Evolutionary conservation across 2,329 filamentous ascomycete species (phyloP).

Genomic region (Cladosporium sp.): DNA sequence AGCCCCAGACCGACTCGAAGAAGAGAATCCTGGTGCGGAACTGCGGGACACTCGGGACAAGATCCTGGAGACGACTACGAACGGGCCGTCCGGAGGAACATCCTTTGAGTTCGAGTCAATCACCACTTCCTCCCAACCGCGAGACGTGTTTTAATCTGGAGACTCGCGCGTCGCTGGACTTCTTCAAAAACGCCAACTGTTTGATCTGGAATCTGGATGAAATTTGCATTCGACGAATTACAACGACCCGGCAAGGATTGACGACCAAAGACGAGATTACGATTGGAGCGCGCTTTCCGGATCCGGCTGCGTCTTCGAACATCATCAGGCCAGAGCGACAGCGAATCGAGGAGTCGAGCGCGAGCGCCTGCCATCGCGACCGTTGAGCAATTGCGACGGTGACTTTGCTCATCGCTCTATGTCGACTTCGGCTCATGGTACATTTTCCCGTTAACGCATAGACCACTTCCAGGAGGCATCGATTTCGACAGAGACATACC

Average conservation of each 20-base stretch:
- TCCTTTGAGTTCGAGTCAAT: slow-evolving; percentile 15
- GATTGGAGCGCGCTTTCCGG: neutral
- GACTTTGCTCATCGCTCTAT: slow-evolving; percentile 11
- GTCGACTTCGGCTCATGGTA: slow-evolving; percentile 10
- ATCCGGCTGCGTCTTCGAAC: neutral
- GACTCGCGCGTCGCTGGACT: slow-evolving; percentile 1
- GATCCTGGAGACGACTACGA: slow-evolving; percentile 13
- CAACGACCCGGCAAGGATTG: neutral
- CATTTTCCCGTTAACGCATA: slow-evolving; percentile 17
- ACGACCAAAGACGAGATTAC: slow-evolving; percentile 1
- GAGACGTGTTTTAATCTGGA: slow-evolving; percentile 1
- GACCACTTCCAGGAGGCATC: slow-evolving; percentile 12
- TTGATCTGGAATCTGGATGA: neutral
- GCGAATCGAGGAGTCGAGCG: neutral
- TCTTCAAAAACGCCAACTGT: neutral
- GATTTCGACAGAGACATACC: slow-evolving; percentile 4
- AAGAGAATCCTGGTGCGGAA: slow-evolving; percentile 9
- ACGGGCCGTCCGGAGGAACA: slow-evolving; percentile 15
- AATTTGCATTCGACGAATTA: neutral
- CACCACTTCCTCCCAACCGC: neutral
- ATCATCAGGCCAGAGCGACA: neutral
- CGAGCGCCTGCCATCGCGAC: neutral
- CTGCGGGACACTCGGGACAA: slow-evolving; percentile 10
- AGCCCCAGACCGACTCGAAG: neutral
- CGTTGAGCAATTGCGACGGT: slow-evolving; percentile 13